phyloP scores from a whole-genome alignment of 2,329 filamentous ascomycete genomes.

The Colletotrichum trifolii region DNA sequence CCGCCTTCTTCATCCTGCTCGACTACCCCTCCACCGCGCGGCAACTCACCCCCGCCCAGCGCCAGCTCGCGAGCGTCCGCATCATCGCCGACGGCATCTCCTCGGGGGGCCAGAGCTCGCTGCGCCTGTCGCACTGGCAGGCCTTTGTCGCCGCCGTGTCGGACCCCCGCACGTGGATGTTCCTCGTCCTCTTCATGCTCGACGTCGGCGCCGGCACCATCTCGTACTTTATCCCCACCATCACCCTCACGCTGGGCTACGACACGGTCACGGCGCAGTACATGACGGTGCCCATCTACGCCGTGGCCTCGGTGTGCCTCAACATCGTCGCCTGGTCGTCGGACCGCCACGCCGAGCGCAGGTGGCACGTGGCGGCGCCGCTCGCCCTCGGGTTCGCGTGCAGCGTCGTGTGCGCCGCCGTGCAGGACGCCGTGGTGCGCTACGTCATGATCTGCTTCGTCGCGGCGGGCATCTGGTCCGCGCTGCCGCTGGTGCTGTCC shows the following conservation, averaged over 20 bases:
- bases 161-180: conserved; percentile 59
- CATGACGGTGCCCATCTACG: conserved; percentile 54
- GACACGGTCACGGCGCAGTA: conserved; percentile 56
- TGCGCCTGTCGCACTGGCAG: conserved; percentile 41
- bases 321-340: conserved; percentile 41
- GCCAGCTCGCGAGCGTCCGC: conserved; percentile 64
- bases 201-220: conserved; percentile 57
- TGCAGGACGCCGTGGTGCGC: conserved; percentile 39
- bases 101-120: conserved; percentile 43
- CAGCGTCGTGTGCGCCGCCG: conserved; percentile 40
- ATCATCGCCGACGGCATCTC: conserved; percentile 54
- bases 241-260: conserved; percentile 61
- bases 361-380: conserved; percentile 39
- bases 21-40: conserved; percentile 75
- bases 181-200: conserved; percentile 62
- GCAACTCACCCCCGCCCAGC: conserved; percentile 70
- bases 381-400: conserved; percentile 39
- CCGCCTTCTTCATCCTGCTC: conserved; percentile 74
- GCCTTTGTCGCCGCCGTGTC: conserved; percentile 48
- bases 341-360: conserved; percentile 38
- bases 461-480: conserved; percentile 42
- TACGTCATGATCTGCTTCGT: conserved; percentile 46
- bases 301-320: conserved; percentile 36
- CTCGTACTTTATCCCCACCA: conserved; percentile 65
- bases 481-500: conserved; percentile 42